Conservation (phyloP, 2,329 filamentous ascomycete genomes). For the Emmonsiellopsis sp. region DNA sequence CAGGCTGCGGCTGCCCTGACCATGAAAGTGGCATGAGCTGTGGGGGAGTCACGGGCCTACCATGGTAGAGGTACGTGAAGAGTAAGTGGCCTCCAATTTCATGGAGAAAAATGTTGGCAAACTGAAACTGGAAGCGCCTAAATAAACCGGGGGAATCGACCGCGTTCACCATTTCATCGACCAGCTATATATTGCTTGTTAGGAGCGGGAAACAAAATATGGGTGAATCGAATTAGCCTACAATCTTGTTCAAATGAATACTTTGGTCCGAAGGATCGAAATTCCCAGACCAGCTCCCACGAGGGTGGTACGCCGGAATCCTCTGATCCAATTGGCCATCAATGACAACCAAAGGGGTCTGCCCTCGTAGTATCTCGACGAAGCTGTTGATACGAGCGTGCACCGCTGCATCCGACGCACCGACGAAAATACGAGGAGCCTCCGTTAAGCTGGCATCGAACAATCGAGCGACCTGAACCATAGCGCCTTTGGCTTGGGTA, state of each 20-base stretch:
- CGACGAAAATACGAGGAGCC: background rate
- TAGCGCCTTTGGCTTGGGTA: background rate
- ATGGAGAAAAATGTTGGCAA: background rate
- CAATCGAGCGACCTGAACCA: background rate
- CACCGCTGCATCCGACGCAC: background rate
- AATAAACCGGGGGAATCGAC: background rate
- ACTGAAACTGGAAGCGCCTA: slow-evolving; percentile 2
- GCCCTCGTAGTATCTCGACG: background rate
- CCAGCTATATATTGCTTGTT: background rate
- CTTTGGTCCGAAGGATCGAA: background rate
- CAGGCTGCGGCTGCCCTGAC: background rate
- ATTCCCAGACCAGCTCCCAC: background rate
- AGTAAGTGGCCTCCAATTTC: slow-evolving; percentile 1
- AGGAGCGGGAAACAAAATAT: background rate
- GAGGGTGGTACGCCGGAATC: background rate
- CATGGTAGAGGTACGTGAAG: slow-evolving; percentile 2
- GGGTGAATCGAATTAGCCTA: background rate
- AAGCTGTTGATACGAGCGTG: background rate
- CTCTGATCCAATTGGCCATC: background rate
- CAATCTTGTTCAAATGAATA: background rate
- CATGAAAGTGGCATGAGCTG: background rate
- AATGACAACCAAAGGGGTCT: background rate
- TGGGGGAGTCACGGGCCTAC: background rate
- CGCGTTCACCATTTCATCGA: slow-evolving; percentile 1
- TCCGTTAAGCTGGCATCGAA: background rate